A percentile compares a stretch with the other conserved stretches of the same genome.
Conservation (phyloP, 768 basidiomycete species). For the Termitomyces heimii region DNA sequence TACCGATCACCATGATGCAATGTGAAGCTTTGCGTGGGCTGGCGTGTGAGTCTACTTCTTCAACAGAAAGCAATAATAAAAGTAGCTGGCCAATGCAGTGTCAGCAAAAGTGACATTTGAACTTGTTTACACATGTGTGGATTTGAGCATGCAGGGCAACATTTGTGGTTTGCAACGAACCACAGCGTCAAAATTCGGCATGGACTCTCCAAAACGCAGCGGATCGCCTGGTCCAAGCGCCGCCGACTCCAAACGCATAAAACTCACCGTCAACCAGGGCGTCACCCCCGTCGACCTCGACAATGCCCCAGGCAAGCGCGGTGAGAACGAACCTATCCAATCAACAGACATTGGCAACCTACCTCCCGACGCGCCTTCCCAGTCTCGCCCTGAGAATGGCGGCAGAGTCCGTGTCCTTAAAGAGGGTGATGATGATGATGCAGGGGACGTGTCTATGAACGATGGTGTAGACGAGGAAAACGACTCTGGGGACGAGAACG, state of each 20-base stretch:
- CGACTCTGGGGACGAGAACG: conserved; percentile 75
- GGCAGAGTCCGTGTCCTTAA: conserved; percentile 37
- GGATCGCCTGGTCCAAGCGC: conserved; percentile 48
- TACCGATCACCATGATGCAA: no score
- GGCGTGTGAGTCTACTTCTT: no score
- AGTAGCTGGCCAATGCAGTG: no score
- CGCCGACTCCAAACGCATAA: conserved; percentile 54
- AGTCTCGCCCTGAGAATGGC: conserved; percentile 36
- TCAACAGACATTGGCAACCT: conserved; percentile 79
- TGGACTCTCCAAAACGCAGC: conserved; percentile 66
- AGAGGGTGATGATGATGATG: conserved; percentile 62
- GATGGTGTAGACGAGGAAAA: conserved; percentile 72
- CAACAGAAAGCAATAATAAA: no score
- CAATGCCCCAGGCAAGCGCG: conserved; percentile 76
- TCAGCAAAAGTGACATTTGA: no score
- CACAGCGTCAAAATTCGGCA: conserved; percentile 19
- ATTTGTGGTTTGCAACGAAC: conserved; percentile 4
- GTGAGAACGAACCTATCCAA: conserved; percentile 80
- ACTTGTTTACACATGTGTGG: conserved; percentile 2
- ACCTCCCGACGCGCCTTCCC: conserved; percentile 31
- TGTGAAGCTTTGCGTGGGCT: no score
- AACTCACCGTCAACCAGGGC: conserved; percentile 56
- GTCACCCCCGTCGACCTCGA: conserved; percentile 74
- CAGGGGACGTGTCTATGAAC: conserved; percentile 76
- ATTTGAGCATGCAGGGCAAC: conserved; percentile 13